phyloP scores from a whole-genome alignment of 1,139 yeast species.

The Yamadazyma trypodendri region DNA sequence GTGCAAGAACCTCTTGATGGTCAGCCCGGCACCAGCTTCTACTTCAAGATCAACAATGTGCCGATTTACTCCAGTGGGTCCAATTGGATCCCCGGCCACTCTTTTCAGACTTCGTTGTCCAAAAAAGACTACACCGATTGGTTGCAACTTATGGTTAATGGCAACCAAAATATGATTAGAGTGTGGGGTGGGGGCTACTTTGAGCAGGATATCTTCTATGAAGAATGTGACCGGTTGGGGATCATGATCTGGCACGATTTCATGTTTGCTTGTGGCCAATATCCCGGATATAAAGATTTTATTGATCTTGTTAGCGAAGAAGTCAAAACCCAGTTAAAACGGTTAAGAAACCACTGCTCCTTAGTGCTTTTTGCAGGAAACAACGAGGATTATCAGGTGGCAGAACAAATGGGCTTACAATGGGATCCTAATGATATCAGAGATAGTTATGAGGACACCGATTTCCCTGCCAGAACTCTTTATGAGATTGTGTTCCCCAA shows the following conservation, averaged over 20 bases:
- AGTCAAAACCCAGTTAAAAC: slow-evolving; percentile 29
- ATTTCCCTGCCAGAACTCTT: slow-evolving; percentile 40
- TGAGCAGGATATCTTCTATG: slow-evolving; percentile 40
- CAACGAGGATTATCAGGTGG: slow-evolving; percentile 48
- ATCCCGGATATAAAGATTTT: slow-evolving; percentile 36
- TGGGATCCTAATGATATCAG: slow-evolving; percentile 28
- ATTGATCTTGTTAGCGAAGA: slow-evolving; percentile 31
- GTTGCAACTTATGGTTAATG: slow-evolving; percentile 31
- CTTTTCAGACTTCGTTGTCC: slow-evolving; percentile 30
- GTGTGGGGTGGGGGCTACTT: slow-evolving; percentile 53
- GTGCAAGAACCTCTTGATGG: slow-evolving; percentile 32
- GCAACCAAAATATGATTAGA: slow-evolving; percentile 45
- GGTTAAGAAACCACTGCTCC: slow-evolving; percentile 37
- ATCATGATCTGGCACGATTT: slow-evolving; percentile 51
- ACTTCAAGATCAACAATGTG: slow-evolving; percentile 37
- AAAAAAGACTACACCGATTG: slow-evolving; percentile 32
- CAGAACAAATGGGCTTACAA: slow-evolving; percentile 30
- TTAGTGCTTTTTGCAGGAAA: slow-evolving; percentile 40
- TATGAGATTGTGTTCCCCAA: slow-evolving; percentile 39
- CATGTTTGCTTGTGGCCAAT: slow-evolving; percentile 54
- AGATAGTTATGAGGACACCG: slow-evolving; percentile 27
- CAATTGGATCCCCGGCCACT: slow-evolving; percentile 51
- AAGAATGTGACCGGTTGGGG: slow-evolving; percentile 43
- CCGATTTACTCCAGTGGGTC: slow-evolving; percentile 41
- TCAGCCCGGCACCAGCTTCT: slow-evolving; percentile 37